Percentiles rank a stretch among this genome's conserved stretches.
Conservation (phyloP, 441 rosid genomes). For the Bruguiera hainesii region DNA sequence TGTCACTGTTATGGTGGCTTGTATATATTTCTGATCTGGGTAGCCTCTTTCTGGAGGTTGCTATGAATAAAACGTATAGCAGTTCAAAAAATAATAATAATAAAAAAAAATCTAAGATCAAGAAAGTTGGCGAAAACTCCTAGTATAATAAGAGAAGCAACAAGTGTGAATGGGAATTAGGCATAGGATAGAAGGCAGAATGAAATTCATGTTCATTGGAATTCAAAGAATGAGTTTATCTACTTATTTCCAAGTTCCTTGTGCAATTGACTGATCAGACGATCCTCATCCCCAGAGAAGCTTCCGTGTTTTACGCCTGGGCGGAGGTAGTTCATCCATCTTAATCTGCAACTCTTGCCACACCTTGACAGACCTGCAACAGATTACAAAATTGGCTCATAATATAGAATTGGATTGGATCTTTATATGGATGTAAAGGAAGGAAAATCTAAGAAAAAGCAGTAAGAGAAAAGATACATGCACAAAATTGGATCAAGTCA, state of each 20-base stretch:
- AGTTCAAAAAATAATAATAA: too few relatives aligned
- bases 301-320: conserved; percentile 50
- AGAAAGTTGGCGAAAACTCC: too few relatives aligned
- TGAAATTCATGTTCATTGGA: neutral
- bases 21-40: too few relatives aligned
- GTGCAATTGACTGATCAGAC: conserved; percentile 41
- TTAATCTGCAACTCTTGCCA: conserved; percentile 58
- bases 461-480: neutral
- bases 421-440: neutral
- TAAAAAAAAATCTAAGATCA: too few relatives aligned
- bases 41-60: too few relatives aligned
- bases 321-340: conserved; percentile 53
- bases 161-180: neutral
- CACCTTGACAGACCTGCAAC: conserved; percentile 44
- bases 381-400: neutral
- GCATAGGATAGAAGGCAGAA: neutral
- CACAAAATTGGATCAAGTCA: neutral
- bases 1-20: too few relatives aligned
- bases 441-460: neutral
- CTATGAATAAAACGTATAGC: too few relatives aligned
- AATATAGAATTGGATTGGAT: neutral
- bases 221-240: neutral
- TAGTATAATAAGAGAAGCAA: too few relatives aligned
- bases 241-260: conserved; percentile 51
- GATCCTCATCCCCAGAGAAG: conserved; percentile 44